Conservation (phyloP, 805 yeast genomes). For the Brettanomyces naardenensis region DNA sequence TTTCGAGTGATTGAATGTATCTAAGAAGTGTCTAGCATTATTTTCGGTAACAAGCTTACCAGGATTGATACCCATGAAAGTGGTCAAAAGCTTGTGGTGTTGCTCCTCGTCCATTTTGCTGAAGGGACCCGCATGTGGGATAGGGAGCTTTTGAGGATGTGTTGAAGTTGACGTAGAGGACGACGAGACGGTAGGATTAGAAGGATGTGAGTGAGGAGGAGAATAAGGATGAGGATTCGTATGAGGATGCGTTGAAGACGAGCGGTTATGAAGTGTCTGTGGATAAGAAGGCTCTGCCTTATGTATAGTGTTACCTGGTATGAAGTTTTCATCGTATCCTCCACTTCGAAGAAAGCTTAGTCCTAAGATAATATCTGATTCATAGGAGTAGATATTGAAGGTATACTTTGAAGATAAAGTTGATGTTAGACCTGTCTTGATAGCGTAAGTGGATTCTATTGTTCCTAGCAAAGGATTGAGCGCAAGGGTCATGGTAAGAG, state of each 20-base stretch:
- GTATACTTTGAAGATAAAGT: constrained; percentile 81
- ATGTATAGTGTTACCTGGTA: neutral
- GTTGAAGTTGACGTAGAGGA: too few species aligned
- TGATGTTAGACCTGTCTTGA: constrained; percentile 65
- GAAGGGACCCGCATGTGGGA: constrained; percentile 4
- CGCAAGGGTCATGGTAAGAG: constrained; percentile 79
- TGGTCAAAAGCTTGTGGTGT: constrained; percentile 14
- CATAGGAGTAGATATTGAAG: constrained; percentile 85
- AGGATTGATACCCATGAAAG: constrained; percentile 18
- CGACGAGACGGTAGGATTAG: too few species aligned
- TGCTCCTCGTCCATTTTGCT: constrained; percentile 15
- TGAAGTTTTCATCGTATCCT: too few species aligned
- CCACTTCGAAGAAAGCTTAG: constrained; percentile 65
- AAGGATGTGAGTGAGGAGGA: too few species aligned
- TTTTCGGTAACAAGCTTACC: constrained; percentile 11
- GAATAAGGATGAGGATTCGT: neutral
- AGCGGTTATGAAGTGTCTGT: too few species aligned
- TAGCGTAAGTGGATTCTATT: constrained; percentile 78
- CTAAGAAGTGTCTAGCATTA: constrained; percentile 16
- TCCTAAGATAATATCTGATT: constrained; percentile 80
- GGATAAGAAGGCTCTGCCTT: too few species aligned
- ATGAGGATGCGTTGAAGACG: neutral
- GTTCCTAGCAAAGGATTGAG: constrained; percentile 89
- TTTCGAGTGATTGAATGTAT: constrained; percentile 39
- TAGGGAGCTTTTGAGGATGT: neutral